phyloP scores from a whole-genome alignment of 768 basidiomycete species.

The Termitomyces sp. region DNA sequence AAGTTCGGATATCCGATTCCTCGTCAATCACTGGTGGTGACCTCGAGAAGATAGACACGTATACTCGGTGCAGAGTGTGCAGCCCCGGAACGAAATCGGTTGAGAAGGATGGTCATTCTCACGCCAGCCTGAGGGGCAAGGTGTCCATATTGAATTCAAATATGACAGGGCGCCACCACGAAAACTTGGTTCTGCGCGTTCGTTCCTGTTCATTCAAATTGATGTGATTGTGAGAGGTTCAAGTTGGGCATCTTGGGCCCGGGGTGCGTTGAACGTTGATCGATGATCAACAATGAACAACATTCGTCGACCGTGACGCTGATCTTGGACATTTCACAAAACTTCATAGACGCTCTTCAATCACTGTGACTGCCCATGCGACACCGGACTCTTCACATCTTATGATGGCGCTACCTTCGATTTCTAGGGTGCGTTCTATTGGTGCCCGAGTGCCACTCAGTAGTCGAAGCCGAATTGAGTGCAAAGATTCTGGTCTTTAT shows the following conservation, averaged over 20 bases:
- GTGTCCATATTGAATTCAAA: background rate
- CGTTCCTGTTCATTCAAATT: too few species aligned
- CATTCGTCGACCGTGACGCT: too few species aligned
- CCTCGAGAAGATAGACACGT: background rate
- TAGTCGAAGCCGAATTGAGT: slow-evolving; percentile 21
- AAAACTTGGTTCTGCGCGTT: background rate
- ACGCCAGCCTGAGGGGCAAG: background rate
- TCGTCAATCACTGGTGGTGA: background rate
- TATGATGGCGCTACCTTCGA: background rate
- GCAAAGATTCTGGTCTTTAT: slow-evolving; percentile 22
- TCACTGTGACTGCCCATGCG: too few species aligned
- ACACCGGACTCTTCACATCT: background rate
- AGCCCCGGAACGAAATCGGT: slow-evolving; percentile 8
- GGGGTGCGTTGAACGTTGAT: too few species aligned
- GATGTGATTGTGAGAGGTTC: too few species aligned
- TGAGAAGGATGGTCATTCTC: background rate
- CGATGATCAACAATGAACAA: too few species aligned
- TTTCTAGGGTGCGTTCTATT: background rate
- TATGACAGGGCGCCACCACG: background rate
- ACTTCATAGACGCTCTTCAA: too few species aligned
- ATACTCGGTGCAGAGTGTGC: background rate
- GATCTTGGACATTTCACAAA: too few species aligned
- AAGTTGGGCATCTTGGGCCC: too few species aligned
- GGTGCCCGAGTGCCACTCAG: background rate
- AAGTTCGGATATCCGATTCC: background rate